Evolutionary conservation across 2,329 filamentous ascomycete genomes (phyloP), one percentile per base, ranked within the genome.

Genomic region (Claviceps lovelessii): DNA sequence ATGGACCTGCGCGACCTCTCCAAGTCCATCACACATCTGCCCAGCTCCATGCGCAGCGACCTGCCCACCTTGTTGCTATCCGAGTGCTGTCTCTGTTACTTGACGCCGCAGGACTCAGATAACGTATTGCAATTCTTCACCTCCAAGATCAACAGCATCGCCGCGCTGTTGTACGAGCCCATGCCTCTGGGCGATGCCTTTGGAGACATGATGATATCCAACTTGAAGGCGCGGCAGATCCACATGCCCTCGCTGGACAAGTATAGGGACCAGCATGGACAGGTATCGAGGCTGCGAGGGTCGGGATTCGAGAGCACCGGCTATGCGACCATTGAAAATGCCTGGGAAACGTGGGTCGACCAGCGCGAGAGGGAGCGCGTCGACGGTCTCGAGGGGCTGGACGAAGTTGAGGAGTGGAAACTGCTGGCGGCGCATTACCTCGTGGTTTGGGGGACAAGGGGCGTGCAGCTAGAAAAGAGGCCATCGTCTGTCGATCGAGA

Each of bases 401-500:
- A 98, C 70, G 93, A 98, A 70, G 78, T 96, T 29, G 93, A 98
- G 70, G 93, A 98, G 72, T 95, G 93, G 86, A 77, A 85, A 63
- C 70, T 98, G 61, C 70, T 98, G 61, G 88, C 90, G 0, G 81
- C 79, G 59, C 93, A 98, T 73, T 98, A 98, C 64, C 83, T 90
- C 59, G 78, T 98, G 47, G 84, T 83, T 4, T 97, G 91, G 91
- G 93, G 84, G 1, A 94, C 86, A 80, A 83, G 80, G 39, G 65
- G 63, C n/a, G 49, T 55, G 31, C 46, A 52, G 56, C n/a, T 23
- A 33, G 23, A 49, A 3, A 42, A 7, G 35, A 19, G 23, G 42
- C 42, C 19, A 28, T 19, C 42, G 6, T 7, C 5, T 10, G 10
- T 10, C 42, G 2, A 28, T 10, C n/a, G n/a, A 45, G 42, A 45